These are phyloP conservation scores for Sporisorium graminicola DNA, from an alignment of 1,284 basidiomycete genomes.

Conservation along the genomic window DNA sequence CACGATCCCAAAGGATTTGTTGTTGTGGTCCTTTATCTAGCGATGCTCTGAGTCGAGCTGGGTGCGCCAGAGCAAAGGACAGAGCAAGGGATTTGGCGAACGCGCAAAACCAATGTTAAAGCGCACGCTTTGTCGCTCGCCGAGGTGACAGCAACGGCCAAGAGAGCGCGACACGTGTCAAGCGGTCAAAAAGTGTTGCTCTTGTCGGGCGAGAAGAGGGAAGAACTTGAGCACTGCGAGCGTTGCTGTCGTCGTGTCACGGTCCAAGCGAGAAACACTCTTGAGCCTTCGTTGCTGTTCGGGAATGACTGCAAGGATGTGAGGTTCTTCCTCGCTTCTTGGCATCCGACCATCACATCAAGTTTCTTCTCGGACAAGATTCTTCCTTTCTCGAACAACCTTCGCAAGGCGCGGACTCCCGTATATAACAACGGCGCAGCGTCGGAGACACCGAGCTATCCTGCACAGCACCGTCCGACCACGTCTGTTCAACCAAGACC, in stretches of 20 bases:
- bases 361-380: not conserved
- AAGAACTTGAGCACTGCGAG: not conserved
- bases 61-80: not conserved
- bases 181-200: not conserved
- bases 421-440: not conserved
- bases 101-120: not conserved
- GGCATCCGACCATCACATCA: not conserved
- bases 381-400: not conserved
- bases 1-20: not conserved
- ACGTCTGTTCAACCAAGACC: not conserved
- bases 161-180: slow-evolving; percentile 39
- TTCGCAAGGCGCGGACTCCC: not conserved
- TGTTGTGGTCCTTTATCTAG: not conserved
- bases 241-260: slow-evolving; percentile 32
- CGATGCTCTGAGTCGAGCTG: not conserved
- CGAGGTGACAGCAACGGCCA: not conserved
- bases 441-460: not conserved
- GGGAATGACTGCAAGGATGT: slow-evolving; percentile 7
- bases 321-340: not conserved
- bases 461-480: not conserved
- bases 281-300: not conserved
- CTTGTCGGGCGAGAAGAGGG: slow-evolving; percentile 46
- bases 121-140: not conserved
- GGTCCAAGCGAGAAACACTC: slow-evolving; percentile 4
- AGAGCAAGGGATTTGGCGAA: not conserved